A percentile compares a stretch with the other conserved stretches of the same genome.
These are phyloP conservation scores for Vaccinium vitisidaea DNA, from an alignment of 148 eudicot species.

Conservation along the genomic window DNA sequence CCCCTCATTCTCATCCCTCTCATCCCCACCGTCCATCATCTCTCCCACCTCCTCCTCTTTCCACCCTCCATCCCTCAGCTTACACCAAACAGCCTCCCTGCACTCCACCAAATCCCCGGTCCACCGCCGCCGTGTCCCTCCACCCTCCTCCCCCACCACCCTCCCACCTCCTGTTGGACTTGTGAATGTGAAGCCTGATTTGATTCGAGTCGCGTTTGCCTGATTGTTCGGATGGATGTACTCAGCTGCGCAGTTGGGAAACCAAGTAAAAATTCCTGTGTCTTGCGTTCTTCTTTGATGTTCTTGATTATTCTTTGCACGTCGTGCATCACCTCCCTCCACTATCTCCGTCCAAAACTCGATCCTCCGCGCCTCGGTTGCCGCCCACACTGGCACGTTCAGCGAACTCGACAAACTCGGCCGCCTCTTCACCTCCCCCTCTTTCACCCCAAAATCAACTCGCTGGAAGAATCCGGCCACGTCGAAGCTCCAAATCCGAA, in stretches of 20 bases:
- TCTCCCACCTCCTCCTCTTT: conserved; percentile 19
- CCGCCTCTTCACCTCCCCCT: conserved; percentile 13
- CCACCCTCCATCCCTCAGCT: conserved; percentile 51
- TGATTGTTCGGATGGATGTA: no score
- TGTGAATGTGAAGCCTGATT: no score
- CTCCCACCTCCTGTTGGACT: no score
- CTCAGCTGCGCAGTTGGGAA: no score
- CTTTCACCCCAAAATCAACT: conserved; percentile 25
- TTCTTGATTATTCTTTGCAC: no score
- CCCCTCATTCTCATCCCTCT: not conserved
- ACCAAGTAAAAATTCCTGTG: no score
- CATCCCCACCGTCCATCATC: conserved; percentile 17
- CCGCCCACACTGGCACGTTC: conserved; percentile 49
- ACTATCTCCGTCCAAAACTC: conserved; percentile 47
- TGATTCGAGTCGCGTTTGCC: no score
- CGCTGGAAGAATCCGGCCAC: conserved; percentile 55
- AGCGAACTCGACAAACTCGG: conserved; percentile 19
- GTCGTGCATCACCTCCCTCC: conserved; percentile 1
- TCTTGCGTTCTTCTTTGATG: no score
- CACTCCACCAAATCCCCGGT: conserved; percentile 32
- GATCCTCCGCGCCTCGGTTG: conserved; percentile 40
- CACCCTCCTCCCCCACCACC: not conserved
- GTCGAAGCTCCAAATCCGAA: conserved; percentile 37
- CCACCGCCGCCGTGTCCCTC: conserved; percentile 25
- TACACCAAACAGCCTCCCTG: conserved; percentile 35